A percentile compares a stretch with the other conserved stretches of the same genome.
Evolutionary conservation across 2,329 filamentous ascomycete genomes (phyloP).

Genomic region (Stagonosporopsis cucurbitacearum): DNA sequence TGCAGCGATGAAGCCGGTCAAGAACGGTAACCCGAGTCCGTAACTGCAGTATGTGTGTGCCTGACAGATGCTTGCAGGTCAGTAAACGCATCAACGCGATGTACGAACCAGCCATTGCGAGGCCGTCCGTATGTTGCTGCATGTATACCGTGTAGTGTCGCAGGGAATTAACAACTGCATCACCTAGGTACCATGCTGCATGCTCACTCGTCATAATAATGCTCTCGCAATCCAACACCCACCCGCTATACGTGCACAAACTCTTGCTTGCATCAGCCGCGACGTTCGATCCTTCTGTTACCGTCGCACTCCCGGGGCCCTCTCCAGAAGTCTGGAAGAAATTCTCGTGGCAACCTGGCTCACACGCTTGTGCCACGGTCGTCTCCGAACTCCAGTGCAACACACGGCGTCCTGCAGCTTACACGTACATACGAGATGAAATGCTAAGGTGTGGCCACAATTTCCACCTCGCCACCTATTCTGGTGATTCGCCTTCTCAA

Average conservation of each 20-base stretch:
- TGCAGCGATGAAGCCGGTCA: not conserved
- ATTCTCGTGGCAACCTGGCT: slow-evolving; percentile 18
- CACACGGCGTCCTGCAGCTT: slow-evolving; percentile 11
- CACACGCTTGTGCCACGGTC: not conserved
- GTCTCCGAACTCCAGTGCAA: not conserved
- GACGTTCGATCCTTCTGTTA: slow-evolving; percentile 14
- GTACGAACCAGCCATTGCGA: not conserved
- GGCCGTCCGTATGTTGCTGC: not conserved
- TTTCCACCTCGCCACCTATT: slow-evolving; percentile 8
- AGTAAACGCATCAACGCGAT: not conserved
- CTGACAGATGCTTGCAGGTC: not conserved
- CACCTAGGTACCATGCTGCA: not conserved
- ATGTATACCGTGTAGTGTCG: slow-evolving; percentile 9
- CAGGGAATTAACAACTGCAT: not conserved
- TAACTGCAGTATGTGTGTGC: not conserved
- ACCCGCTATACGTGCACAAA: not conserved
- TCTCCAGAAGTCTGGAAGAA: slow-evolving; percentile 4
- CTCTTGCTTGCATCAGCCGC: not conserved
- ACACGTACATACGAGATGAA: slow-evolving; percentile 2
- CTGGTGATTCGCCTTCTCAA: not conserved
- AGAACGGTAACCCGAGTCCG: slow-evolving; percentile 6
- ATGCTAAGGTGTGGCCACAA: not conserved
- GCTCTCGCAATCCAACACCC: not conserved
- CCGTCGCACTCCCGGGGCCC: slow-evolving; percentile 4
- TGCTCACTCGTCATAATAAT: not conserved